Evolutionary conservation across 2,329 filamentous ascomycete genomes (phyloP), one percentile per base, ranked within the genome.

Genomic region (Hymenoscyphus occultus): DNA sequence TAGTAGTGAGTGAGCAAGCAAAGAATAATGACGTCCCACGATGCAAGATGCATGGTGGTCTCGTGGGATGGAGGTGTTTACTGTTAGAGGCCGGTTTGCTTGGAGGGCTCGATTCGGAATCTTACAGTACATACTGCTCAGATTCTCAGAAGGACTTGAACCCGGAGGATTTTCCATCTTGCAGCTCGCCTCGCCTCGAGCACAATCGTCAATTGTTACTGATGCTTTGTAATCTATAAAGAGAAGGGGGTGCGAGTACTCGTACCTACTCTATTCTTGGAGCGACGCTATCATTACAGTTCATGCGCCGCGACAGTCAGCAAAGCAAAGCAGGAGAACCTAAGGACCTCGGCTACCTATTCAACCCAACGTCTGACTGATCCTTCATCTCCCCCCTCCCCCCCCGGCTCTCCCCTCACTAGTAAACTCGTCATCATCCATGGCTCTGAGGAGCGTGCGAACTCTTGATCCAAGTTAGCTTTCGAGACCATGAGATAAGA

Each of bases 351-450:
- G 19, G 19, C 48, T n/a, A 7, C 35, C 28, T 28, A 28, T 35
- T 4, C 5, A 35, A 7, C 35, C 9, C 35, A 54, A 54, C 48
- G 5, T 2, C 19, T 14, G 19, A 54, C n/a, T 54, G 45, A 13
- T 28, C 48, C 19, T 54, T 51, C 45, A 22, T 51, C 7, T 51
- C 48, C 13, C 13, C 9, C 28, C 28, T 1, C 22, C 22, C 22
- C 48, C 48, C 19, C 13, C 48, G 9, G n/a, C 12, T 13, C 48
- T 28, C 48, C 10, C 48, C n/a, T 28, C 4, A 51, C 19, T 22
- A 19, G 48, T 19, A 10, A 54, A 54, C 48, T 54, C 48, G 19
- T 54, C 48, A 54, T 54, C 48, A 54, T 28, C 48, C 48, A 54
- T 54, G 48, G n/a, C 19, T 22, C 22, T 51, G 48, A 28, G 48